Evolutionary conservation across 1,139 yeast species (phyloP).

Genomic region (Yamadazyma atmosphaerica): DNA sequence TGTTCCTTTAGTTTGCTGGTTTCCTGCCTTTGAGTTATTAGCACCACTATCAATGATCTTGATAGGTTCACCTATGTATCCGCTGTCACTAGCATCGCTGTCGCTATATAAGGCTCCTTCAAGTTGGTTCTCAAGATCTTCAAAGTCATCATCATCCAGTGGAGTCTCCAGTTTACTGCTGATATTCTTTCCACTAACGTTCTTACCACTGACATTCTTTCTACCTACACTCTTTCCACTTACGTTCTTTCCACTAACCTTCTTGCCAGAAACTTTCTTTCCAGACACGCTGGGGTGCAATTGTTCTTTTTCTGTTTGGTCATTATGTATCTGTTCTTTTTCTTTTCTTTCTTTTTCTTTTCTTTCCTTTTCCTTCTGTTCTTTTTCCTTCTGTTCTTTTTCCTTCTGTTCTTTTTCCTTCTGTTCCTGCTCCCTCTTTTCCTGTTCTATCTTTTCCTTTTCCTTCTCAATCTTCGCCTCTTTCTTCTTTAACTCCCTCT

Average conservation of each 20-base stretch:
- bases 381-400: not conserved
- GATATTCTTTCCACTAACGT: slow-evolving; percentile 4
- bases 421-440: not conserved
- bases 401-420: slow-evolving; percentile 1
- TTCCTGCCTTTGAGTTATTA: not conserved
- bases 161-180: slow-evolving; percentile 3
- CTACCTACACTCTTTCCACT: not conserved
- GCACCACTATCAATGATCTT: slow-evolving; percentile 11
- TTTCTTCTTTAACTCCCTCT: not conserved
- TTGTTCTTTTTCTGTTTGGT: not conserved
- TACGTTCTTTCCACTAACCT: not conserved
- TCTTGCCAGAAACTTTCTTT: too few relatives aligned
- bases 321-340: not conserved
- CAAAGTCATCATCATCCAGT: slow-evolving; percentile 41
- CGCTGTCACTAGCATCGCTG: slow-evolving; percentile 13
- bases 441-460: slow-evolving; percentile 1
- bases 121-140: slow-evolving; percentile 46
- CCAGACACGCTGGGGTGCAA: too few relatives aligned
- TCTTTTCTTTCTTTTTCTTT: not conserved
- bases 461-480: not conserved
- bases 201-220: not conserved
- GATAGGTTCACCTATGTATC: slow-evolving; percentile 12
- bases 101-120: slow-evolving; percentile 36
- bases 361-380: not conserved
- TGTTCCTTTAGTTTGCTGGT: too few relatives aligned